These are phyloP conservation scores for Tilletia walkeri DNA, from an alignment of 1,284 basidiomycete genomes.

Conservation along the genomic window DNA sequence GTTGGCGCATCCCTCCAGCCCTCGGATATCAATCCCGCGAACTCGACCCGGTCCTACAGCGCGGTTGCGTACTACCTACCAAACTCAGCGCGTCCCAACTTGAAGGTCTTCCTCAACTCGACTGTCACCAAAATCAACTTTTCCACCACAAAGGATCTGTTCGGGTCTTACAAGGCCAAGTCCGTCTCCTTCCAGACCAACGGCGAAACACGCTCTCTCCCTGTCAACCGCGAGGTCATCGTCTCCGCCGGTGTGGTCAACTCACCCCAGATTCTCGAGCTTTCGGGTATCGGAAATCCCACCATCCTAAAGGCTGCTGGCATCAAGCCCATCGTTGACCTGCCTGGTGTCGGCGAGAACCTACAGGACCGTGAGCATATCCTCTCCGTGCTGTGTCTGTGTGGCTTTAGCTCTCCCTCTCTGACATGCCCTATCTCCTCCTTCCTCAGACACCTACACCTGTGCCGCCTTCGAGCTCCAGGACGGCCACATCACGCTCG, in stretches of 20 bases:
- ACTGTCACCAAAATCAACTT: conserved; percentile 44
- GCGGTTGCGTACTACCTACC: conserved; percentile 47
- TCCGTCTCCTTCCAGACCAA: conserved; percentile 32
- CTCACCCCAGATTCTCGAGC: conserved; percentile 59
- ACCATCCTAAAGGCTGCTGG: conserved; percentile 55
- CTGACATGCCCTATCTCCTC: background rate
- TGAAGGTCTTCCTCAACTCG: conserved; percentile 41
- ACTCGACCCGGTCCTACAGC: conserved; percentile 49
- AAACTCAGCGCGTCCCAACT: conserved; percentile 38
- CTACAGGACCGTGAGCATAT: conserved; percentile 56
- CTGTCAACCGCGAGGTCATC: conserved; percentile 43
- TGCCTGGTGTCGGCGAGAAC: conserved; percentile 58
- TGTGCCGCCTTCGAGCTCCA: conserved; percentile 45
- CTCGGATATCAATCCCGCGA: conserved; percentile 43
- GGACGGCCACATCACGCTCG: conserved; percentile 37
- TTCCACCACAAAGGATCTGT: conserved; percentile 20
- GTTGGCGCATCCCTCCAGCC: conserved; percentile 46
- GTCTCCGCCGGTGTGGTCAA: conserved; percentile 46
- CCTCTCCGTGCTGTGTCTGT: conserved; percentile 27
- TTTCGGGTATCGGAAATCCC: conserved; percentile 61
- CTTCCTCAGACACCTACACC: conserved; percentile 42
- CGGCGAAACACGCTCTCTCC: conserved; percentile 38
- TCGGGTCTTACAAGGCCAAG: conserved; percentile 28
- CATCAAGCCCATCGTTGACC: conserved; percentile 45
- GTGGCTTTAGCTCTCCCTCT: conserved; percentile 9